Conservation (phyloP, 768 basidiomycete species). For the Suillus americanus region DNA sequence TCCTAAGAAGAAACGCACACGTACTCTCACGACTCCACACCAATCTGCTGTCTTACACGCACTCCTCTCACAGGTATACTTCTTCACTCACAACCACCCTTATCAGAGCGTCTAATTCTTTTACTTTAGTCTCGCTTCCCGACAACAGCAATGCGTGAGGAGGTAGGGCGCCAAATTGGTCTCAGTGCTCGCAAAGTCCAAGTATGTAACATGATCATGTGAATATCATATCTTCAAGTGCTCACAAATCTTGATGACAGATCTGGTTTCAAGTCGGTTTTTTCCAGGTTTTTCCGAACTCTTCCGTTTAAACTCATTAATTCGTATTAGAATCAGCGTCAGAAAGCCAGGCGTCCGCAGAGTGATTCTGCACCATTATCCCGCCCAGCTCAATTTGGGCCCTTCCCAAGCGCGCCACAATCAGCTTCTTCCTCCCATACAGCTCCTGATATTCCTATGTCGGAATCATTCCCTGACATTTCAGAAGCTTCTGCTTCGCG, state of each 20-base stretch:
- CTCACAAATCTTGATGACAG: slow-evolving; percentile 37
- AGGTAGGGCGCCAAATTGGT: slow-evolving; percentile 85
- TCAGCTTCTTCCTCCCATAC: slow-evolving; percentile 26
- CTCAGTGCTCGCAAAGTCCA: slow-evolving; percentile 89
- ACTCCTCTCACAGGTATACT: slow-evolving; percentile 75
- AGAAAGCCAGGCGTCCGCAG: slow-evolving; percentile 80
- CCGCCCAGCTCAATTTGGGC: slow-evolving; percentile 61
- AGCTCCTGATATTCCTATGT: slow-evolving; percentile 8
- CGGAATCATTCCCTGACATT: slow-evolving; percentile 9
- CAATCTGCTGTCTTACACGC: slow-evolving; percentile 87
- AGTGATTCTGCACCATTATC: slow-evolving; percentile 53
- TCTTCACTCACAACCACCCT: not conserved
- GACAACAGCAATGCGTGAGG: slow-evolving; percentile 83
- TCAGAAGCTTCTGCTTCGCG: slow-evolving; percentile 16
- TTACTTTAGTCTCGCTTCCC: slow-evolving; percentile 77
- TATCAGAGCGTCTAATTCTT: not conserved
- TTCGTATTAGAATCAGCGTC: slow-evolving; percentile 72
- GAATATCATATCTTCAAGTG: slow-evolving; percentile 5
- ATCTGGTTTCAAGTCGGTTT: slow-evolving; percentile 82
- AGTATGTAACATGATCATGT: slow-evolving; percentile 44
- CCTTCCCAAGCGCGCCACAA: slow-evolving; percentile 50
- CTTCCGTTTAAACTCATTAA: slow-evolving; percentile 9
- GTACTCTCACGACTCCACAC: slow-evolving; percentile 85
- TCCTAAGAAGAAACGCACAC: slow-evolving; percentile 68
- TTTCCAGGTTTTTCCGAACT: slow-evolving; percentile 2